Evolutionary conservation across 768 basidiomycete species (phyloP), one percentile per base, ranked within the genome.

Genomic region (Termitomyces sp.): DNA sequence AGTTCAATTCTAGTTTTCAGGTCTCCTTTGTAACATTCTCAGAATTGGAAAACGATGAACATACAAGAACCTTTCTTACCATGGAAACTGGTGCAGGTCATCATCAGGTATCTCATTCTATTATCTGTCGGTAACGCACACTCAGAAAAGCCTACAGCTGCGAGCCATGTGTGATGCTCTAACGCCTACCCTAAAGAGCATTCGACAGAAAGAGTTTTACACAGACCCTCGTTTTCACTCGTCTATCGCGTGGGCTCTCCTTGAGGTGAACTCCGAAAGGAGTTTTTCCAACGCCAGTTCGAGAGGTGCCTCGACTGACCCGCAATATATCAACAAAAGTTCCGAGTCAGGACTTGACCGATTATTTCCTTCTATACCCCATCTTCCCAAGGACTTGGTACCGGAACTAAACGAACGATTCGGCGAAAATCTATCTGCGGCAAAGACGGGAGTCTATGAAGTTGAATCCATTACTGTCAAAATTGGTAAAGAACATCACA

Each of bases 31-130:
- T 88, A 3, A 73, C 78, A 2, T 84, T 94, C 65, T 80, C 85
- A 24, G 80, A 86, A 54, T 76, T 94, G 38, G 77, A 75, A 35
- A 94, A 94, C 68, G 92, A 94, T 68, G 91, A 94, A 67, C 76
- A 73, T 58, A 92, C 88, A 5, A 77, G 95, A 57, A 82, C 85
- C 1, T 97, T 98, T 69, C 74, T 98, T 45, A 81, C 85, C 7
- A 66, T 93, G 52, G 88, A 95, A 66, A 74, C 94, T 45, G 93
- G 94, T 22, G 91, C 90, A 7, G 95, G 94, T 0, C 85, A 93
- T 67, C 71, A 72, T 24, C 81, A 94, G 77, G 95, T 94, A 61
- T 61, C 59, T 30, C 24, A 47, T 18, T 44, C 24, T 49, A 53
- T 53, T 20, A 18, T 56, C 46, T 14, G 18, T 3, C n/a, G n/a